Percentiles rank a stretch among this genome's conserved stretches.
phyloP scores from a whole-genome alignment of 495 filamentous ascomycete species.

The Thozetella sp. region DNA sequence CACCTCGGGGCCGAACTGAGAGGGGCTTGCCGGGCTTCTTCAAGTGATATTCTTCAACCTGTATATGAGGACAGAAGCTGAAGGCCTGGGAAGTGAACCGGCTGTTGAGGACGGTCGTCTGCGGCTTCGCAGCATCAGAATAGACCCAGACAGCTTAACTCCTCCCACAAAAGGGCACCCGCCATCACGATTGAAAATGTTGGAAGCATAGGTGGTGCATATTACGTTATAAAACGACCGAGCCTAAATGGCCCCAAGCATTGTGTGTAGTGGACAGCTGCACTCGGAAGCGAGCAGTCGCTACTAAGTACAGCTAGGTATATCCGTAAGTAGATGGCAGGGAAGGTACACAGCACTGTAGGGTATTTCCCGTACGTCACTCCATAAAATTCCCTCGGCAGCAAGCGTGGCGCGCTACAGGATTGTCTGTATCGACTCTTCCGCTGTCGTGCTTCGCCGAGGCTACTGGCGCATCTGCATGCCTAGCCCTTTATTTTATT shows the following conservation, averaged over 20 bases:
- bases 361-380: no score
- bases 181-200: neutral
- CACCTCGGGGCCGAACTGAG: slow-evolving; percentile 18
- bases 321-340: no score
- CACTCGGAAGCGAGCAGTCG: no score
- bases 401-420: neutral
- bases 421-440: neutral
- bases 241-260: neutral
- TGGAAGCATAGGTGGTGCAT: no score
- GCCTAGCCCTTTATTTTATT: neutral
- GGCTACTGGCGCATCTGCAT: neutral
- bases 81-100: neutral
- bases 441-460: no score
- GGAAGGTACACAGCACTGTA: no score
- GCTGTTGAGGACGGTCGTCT: neutral
- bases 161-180: neutral
- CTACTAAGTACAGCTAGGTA: no score
- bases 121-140: neutral
- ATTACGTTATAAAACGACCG: neutral
- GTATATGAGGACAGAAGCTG: slow-evolving; percentile 16
- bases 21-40: slow-evolving; percentile 15
- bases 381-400: no score
- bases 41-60: slow-evolving; percentile 12
- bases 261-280: no score
- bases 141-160: neutral